These are phyloP conservation scores for Microbotryomycetes sp. DNA, from an alignment of 1,284 basidiomycete species.

Conservation along the genomic window DNA sequence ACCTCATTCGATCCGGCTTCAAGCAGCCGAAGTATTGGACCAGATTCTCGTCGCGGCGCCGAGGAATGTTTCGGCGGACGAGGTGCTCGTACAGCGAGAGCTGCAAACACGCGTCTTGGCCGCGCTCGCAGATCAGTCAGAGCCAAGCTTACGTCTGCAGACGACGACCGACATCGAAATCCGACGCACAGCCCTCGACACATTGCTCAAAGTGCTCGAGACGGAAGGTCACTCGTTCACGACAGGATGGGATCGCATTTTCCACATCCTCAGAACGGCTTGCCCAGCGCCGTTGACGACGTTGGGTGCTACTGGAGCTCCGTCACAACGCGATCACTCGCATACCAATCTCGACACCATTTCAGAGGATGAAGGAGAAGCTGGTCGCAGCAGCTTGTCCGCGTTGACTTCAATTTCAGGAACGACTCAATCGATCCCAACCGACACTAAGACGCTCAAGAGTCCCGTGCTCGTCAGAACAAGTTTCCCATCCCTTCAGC, in stretches of 20 bases:
- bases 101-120: conserved; percentile 77
- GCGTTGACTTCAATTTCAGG: conserved; percentile 42
- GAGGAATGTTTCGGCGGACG: conserved; percentile 47
- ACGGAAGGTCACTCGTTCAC: conserved; percentile 77
- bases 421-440: too few species aligned
- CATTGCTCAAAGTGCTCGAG: conserved; percentile 81
- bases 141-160: conserved; percentile 47
- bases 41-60: conserved; percentile 65
- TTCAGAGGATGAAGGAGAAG: conserved; percentile 16
- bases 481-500: conserved; percentile 85
- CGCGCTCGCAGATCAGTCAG: conserved; percentile 71
- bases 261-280: conserved; percentile 73
- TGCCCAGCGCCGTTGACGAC: conserved; percentile 50
- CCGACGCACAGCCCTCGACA: conserved; percentile 77
- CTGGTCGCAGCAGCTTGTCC: conserved; percentile 33
- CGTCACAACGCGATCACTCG: neutral
- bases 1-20: conserved; percentile 71
- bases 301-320: neutral
- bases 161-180: conserved; percentile 55
- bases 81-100: conserved; percentile 50
- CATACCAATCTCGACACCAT: conserved; percentile 22
- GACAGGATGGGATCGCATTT: conserved; percentile 87
- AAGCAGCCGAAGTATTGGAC: conserved; percentile 78
- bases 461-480: conserved; percentile 60
- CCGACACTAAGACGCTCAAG: conserved; percentile 17